A percentile compares a stretch with the other conserved stretches of the same genome.
These are phyloP conservation scores for Backusella sp. DNA, from an alignment of 192 early-diverging fungal species.

Conservation along the genomic window DNA sequence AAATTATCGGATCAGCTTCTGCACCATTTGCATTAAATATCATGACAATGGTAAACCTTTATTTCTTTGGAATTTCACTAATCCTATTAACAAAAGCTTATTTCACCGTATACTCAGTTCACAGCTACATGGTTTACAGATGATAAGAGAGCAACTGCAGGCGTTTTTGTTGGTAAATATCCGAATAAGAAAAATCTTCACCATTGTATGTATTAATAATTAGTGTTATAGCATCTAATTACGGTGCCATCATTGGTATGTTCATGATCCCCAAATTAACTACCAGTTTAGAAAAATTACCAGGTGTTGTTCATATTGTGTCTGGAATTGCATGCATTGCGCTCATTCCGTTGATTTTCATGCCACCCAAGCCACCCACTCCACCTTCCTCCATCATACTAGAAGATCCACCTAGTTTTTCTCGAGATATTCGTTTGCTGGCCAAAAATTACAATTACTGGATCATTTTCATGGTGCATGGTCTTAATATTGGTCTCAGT, in stretches of 20 bases:
- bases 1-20: slow-evolving; percentile 29
- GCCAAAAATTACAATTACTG: slow-evolving; percentile 28
- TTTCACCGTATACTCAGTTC: slow-evolving; percentile 5
- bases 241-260: slow-evolving; percentile 34
- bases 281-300: slow-evolving; percentile 3
- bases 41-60: slow-evolving; percentile 28
- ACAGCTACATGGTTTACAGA: slow-evolving; percentile 36
- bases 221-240: slow-evolving; percentile 30
- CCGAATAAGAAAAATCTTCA: not conserved
- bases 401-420: slow-evolving; percentile 18
- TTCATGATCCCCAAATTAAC: slow-evolving; percentile 31
- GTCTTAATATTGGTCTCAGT: slow-evolving; percentile 25
- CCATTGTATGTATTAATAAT: not conserved
- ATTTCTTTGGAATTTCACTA: not conserved
- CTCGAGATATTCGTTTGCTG: slow-evolving; percentile 20
- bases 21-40: slow-evolving; percentile 35
- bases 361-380: no score
- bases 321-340: slow-evolving; percentile 14
- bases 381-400: slow-evolving; percentile 12
- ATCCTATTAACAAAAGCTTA: no score
- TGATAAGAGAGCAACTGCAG: slow-evolving; percentile 32
- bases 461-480: slow-evolving; percentile 28
- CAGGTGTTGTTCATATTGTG: slow-evolving; percentile 10
- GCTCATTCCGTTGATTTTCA: slow-evolving; percentile 7
- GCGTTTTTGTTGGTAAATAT: slow-evolving; percentile 33